These are phyloP conservation scores for Talaromyces proteolyticus DNA, from an alignment of 495 filamentous ascomycete genomes.

Conservation along the genomic window DNA sequence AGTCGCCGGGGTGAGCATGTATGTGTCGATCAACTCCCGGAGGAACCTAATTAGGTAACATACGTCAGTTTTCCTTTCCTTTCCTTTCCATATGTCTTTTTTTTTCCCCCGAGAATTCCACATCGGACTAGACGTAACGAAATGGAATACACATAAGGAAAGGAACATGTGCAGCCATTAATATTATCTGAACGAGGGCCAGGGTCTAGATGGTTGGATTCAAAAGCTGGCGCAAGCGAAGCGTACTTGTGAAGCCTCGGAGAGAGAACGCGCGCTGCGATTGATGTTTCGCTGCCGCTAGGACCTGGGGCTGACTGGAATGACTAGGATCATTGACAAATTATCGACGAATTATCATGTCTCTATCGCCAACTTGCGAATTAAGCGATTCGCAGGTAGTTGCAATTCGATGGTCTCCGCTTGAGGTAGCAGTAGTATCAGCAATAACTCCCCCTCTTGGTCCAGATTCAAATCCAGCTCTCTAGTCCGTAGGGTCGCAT, in stretches of 20 bases:
- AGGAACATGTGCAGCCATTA: no score
- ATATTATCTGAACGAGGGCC: no score
- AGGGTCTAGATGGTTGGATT: no score
- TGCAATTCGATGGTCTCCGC: neutral
- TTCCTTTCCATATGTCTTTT: no score
- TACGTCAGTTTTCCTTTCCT: no score
- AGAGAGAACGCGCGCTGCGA: no score
- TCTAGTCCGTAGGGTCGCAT: neutral
- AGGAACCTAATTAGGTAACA: constrained; percentile 56
- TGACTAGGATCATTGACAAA: neutral
- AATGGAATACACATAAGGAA: no score
- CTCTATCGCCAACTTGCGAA: neutral
- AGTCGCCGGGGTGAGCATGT: constrained; percentile 59
- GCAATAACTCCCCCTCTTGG: neutral
- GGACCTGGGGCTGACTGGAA: neutral
- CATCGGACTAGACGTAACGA: no score
- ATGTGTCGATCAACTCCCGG: constrained; percentile 58
- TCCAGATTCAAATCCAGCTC: neutral
- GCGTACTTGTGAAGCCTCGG: no score
- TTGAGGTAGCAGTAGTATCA: neutral
- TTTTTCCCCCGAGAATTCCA: no score
- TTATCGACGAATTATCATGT: no score
- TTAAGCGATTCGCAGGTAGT: neutral
- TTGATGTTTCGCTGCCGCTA: neutral
- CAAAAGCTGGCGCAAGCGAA: neutral